Conservation (phyloP, 306 rosid genomes). For the Vicia sativa region DNA sequence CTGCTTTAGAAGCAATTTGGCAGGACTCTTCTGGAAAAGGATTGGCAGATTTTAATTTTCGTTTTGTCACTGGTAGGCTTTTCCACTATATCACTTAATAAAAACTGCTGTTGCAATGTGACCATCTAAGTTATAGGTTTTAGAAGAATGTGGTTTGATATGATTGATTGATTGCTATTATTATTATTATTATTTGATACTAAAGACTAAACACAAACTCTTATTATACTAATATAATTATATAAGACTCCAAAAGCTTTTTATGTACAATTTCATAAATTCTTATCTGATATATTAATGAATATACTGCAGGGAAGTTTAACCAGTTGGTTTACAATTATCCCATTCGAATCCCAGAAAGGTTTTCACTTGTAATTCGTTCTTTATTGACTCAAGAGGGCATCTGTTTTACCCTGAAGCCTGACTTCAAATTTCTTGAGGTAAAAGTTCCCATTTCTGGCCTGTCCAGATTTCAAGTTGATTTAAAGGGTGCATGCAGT, state of each 20-base stretch:
- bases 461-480: constrained; percentile 33
- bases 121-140: neutral
- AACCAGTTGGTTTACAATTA: constrained; percentile 95
- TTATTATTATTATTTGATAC: neutral
- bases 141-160: constrained; percentile 12
- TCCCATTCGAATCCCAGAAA: constrained; percentile 98
- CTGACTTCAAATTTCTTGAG: constrained; percentile 97
- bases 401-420: constrained; percentile 90
- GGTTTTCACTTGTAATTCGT: constrained; percentile 96
- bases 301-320: constrained; percentile 76
- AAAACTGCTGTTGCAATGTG: constrained; percentile 32
- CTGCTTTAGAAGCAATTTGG: constrained; percentile 99
- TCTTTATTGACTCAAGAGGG: constrained; percentile 99
- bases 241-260: too few species aligned
- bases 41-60: constrained; percentile 88
- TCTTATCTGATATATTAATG: constrained; percentile 28
- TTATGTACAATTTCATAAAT: constrained; percentile 16
- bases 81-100: constrained; percentile 22
- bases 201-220: neutral
- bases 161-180: neutral
- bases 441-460: constrained; percentile 49
- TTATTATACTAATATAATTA: neutral
- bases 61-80: constrained; percentile 85
- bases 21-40: constrained; percentile 99
- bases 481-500: constrained; percentile 21